A percentile compares a stretch with the other conserved stretches of the same genome.
Conservation (phyloP, 306 rosid genomes). For the Spatholobus suberectus region DNA sequence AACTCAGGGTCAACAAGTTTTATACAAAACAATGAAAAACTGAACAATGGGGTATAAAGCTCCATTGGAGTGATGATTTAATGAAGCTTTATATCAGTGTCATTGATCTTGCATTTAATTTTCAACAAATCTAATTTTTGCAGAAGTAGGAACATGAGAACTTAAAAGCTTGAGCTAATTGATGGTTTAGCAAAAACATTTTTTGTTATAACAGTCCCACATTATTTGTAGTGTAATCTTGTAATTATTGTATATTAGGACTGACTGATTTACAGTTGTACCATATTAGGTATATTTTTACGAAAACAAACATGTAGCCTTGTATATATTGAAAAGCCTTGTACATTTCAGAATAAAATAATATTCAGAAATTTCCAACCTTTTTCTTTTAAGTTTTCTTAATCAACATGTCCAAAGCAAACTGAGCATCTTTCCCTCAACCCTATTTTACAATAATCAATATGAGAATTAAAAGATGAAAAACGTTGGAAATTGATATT, state of each 20-base stretch:
- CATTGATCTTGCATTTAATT: slow-evolving; percentile 14
- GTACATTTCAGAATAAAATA: not conserved
- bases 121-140: slow-evolving; percentile 16
- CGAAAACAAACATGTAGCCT: not conserved
- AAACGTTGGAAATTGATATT: slow-evolving; percentile 25
- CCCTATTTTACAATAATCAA: slow-evolving; percentile 11
- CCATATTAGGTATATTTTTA: not conserved
- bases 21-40: slow-evolving; percentile 31
- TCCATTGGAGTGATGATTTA: slow-evolving; percentile 21
- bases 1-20: not conserved
- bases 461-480: slow-evolving; percentile 21
- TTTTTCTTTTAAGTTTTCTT: not conserved
- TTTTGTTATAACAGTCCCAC: not conserved
- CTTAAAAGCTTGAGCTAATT: slow-evolving; percentile 19
- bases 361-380: not conserved
- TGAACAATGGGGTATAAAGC: slow-evolving; percentile 13
- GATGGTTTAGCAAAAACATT: not conserved
- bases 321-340: not conserved
- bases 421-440: slow-evolving; percentile 16
- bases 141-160: slow-evolving; percentile 28
- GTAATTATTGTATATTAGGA: not conserved
- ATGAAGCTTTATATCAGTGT: slow-evolving; percentile 21
- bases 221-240: not conserved
- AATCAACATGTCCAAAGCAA: not conserved
- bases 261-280: not conserved